Evolutionary conservation across 2,329 filamentous ascomycete genomes (phyloP).

Genomic region (Neofusicoccum parvum): DNA sequence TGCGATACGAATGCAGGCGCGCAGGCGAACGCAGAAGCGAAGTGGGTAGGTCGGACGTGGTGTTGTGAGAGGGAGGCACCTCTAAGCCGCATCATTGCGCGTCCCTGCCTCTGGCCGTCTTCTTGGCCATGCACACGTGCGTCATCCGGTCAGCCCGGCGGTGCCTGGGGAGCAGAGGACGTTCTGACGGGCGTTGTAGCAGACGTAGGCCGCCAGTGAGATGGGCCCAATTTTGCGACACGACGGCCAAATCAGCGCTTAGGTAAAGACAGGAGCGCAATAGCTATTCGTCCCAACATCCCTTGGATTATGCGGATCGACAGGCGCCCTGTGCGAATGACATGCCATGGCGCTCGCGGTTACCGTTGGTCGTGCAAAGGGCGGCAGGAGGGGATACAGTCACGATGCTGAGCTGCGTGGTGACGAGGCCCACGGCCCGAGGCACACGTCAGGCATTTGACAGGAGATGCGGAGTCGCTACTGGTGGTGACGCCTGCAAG

Average conservation of each 20-base stretch:
- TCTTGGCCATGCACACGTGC: constrained; percentile 11
- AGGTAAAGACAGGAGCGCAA: not conserved
- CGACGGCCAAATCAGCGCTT: not conserved
- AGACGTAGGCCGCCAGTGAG: not conserved
- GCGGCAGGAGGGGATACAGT: not conserved
- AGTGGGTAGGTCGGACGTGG: not conserved
- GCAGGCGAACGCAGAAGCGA: not conserved
- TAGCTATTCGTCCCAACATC: not conserved
- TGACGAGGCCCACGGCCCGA: not conserved
- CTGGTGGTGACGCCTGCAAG: not conserved
- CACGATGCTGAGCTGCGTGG: not conserved
- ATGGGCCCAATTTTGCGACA: not conserved
- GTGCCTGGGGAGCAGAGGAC: not conserved
- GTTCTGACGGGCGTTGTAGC: constrained; percentile 4
- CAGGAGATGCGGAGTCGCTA: not conserved
- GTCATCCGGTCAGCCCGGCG: constrained; percentile 7
- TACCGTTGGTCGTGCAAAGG: not conserved
- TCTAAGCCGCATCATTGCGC: constrained; percentile 18
- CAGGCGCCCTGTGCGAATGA: not conserved
- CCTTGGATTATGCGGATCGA: not conserved
- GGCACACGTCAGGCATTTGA: constrained; percentile 5
- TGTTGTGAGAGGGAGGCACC: not conserved
- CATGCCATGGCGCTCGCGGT: not conserved
- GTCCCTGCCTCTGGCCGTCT: not conserved
- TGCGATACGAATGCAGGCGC: not conserved